Conservation (phyloP, 257 asterid species). For the Knoxia roxburghii region DNA sequence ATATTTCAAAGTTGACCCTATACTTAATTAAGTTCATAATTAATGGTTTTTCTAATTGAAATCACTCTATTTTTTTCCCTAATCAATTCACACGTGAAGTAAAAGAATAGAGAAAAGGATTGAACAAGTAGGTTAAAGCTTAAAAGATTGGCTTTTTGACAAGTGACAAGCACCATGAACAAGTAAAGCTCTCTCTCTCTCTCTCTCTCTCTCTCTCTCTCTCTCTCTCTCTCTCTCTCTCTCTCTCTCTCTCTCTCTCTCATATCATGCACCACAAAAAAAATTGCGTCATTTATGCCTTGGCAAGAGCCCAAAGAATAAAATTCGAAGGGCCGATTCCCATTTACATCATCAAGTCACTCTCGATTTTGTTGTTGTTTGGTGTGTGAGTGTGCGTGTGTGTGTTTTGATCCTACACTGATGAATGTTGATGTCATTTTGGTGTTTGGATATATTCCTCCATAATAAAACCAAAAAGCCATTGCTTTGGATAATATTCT, state of each 20-base stretch:
- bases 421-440: slow-evolving; percentile 11
- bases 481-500: slow-evolving; percentile 11
- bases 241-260: too few relatives aligned
- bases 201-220: too few relatives aligned
- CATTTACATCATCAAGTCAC: slow-evolving; percentile 1
- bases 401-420: slow-evolving; percentile 3
- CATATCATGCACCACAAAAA: neutral
- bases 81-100: too few relatives aligned
- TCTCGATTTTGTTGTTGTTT: neutral
- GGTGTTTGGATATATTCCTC: slow-evolving; percentile 17
- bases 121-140: neutral
- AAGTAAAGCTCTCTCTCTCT: too few relatives aligned
- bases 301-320: neutral
- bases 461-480: neutral
- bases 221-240: too few relatives aligned
- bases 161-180: neutral
- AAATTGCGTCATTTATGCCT: neutral
- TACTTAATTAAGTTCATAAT: too few relatives aligned
- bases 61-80: too few relatives aligned
- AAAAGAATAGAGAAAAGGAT: neutral
- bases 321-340: neutral
- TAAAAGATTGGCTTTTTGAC: neutral
- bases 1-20: too few relatives aligned
- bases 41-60: too few relatives aligned
- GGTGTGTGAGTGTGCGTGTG: neutral